Conservation (phyloP, 1,284 basidiomycete species). For the Gymnopus androsaceus region DNA sequence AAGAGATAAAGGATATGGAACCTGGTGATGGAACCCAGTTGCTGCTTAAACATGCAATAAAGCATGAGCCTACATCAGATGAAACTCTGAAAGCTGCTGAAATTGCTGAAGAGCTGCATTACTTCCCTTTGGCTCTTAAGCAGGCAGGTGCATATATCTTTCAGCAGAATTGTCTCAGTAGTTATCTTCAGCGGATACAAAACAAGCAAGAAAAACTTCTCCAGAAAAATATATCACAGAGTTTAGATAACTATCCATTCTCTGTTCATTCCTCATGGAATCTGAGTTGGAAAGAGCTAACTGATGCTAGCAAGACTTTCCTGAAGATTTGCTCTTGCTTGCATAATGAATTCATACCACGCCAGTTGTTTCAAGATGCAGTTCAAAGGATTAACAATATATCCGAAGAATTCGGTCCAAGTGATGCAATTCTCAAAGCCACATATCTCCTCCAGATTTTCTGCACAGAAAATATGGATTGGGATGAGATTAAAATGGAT, state of each 20-base stretch:
- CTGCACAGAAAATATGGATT: background rate
- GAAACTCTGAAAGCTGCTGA: background rate
- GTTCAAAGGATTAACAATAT: background rate
- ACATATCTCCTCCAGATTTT: background rate
- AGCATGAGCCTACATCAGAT: background rate
- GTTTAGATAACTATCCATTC: background rate
- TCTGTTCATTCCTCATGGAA: background rate
- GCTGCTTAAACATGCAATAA: background rate
- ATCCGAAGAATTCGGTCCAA: background rate
- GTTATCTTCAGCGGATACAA: background rate
- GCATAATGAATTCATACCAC: background rate
- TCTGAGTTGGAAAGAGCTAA: background rate
- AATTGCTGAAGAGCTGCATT: background rate
- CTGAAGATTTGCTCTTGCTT: background rate
- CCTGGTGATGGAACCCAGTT: background rate
- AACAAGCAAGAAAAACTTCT: background rate
- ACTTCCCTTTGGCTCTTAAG: background rate
- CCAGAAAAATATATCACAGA: background rate
- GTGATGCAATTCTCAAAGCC: background rate
- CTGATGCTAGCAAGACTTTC: background rate
- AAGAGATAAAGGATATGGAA: too few species aligned
- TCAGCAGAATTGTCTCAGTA: background rate
- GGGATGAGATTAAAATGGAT: background rate
- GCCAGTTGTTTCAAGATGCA: background rate
- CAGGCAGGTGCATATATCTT: background rate